These are phyloP conservation scores for Gelatoporia subvermispora DNA, from an alignment of 768 basidiomycete genomes.

Conservation along the genomic window DNA sequence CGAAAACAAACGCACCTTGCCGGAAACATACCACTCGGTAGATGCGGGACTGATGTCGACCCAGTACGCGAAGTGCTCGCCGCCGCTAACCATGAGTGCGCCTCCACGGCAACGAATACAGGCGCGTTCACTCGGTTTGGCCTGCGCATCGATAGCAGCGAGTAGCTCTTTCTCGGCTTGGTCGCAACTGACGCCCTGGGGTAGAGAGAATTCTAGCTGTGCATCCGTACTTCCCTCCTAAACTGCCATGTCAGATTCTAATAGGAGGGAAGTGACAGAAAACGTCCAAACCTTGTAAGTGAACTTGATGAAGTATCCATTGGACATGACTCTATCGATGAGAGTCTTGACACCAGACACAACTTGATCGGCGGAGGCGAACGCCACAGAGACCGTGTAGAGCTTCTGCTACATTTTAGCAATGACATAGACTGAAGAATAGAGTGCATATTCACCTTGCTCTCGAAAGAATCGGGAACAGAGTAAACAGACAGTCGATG, in stretches of 20 bases:
- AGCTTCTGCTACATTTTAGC: neutral
- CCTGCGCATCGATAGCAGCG: neutral
- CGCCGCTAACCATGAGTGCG: neutral
- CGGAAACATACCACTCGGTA: neutral
- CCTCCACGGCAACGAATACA: conserved; percentile 3
- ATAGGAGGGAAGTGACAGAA: neutral
- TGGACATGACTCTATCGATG: neutral
- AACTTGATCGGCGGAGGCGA: neutral
- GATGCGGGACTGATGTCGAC: conserved; percentile 6
- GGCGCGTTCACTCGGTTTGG: neutral
- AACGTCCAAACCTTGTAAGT: neutral
- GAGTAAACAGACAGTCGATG: neutral
- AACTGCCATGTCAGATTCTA: neutral
- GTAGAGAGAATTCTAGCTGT: conserved; percentile 1
- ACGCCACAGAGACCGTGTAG: conserved; percentile 3
- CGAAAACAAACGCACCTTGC: neutral
- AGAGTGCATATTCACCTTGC: neutral
- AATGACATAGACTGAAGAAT: neutral
- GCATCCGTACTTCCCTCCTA: conserved; percentile 1
- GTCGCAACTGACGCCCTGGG: conserved; percentile 2
- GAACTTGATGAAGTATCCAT: conserved; percentile 1
- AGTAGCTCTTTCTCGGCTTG: conserved; percentile 3
- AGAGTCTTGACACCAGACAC: neutral
- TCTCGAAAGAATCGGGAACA: too few relatives aligned
- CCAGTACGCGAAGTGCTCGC: neutral